A percentile compares a stretch with the other conserved stretches of the same genome.
Conservation (phyloP, 495 filamentous ascomycete species). For the Parmelia sp. region DNA sequence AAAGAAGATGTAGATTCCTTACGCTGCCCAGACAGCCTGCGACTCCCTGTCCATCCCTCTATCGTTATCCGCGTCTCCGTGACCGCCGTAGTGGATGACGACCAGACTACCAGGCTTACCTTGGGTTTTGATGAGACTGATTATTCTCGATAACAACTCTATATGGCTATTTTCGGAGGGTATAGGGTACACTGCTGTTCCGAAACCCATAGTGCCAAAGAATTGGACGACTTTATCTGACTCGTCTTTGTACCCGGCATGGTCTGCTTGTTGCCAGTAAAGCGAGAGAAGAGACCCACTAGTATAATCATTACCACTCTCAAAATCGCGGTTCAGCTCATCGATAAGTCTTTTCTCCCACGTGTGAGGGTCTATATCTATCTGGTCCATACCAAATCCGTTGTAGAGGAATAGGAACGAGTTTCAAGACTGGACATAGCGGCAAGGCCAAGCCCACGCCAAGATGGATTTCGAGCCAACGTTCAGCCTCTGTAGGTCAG, state of each 20-base stretch:
- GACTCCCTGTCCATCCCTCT: background rate
- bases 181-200: constrained; percentile 9
- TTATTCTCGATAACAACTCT: constrained; percentile 6
- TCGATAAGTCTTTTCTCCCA: background rate
- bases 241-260: constrained; percentile 1
- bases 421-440: background rate
- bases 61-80: constrained; percentile 13
- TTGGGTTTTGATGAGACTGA: constrained; percentile 7
- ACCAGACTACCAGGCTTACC: constrained; percentile 7
- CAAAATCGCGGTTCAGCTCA: background rate
- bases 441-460: background rate
- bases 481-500: too few relatives aligned
- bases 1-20: background rate
- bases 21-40: constrained; percentile 18
- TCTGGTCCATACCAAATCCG: too few relatives aligned
- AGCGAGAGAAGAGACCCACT: background rate
- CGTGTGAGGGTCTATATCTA: background rate
- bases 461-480: background rate
- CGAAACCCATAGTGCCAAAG: constrained; percentile 5
- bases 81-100: constrained; percentile 17
- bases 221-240: background rate
- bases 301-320: background rate
- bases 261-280: constrained; percentile 3
- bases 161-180: constrained; percentile 14
- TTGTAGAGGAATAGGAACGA: background rate